Evolutionary conservation across 495 filamentous ascomycete genomes (phyloP), one percentile per base, ranked within the genome.

Genomic region (Penicillium bovifimosum): DNA sequence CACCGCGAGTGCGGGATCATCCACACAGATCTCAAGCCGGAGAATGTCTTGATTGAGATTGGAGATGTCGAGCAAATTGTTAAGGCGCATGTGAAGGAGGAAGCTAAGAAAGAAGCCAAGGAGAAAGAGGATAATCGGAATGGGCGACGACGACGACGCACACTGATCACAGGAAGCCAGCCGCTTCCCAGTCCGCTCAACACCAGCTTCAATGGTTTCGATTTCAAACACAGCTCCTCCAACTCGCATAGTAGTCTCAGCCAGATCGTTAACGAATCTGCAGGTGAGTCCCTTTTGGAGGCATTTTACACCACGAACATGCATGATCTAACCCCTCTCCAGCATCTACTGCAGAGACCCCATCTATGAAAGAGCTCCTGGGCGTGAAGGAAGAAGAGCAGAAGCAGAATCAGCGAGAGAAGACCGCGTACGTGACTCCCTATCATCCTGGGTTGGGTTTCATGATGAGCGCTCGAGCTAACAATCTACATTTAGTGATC

Each of bases 1-100:
- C 93, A 98, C 60, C 84, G 93, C 42, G 93, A 98, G 71, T 98
- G 93, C 74, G 95, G 95, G 54, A 98, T 98, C 69, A 97, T 98
- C 58, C 93, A 98, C 70, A 98, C 93, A 6, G 93, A 98, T 70
- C 71, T 98, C 55, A 98, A 98, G 68, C 93, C 93, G 34, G 93
- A 98, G 63, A 98, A 98, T 66, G 93, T 98, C 27, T 74, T 98
- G 61, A 97, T 99, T 67, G 93, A 99, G 76, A 96, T 99, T 62
- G 93, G 95, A 40, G 93, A 99, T 59, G 93, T 99, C 35, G 95
- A 99, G 75, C 80, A 86, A 69, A 97, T 96, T 49, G 93, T 98
- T 35, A 88, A 96, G 74, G 87, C 88, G 18, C 91, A 95, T 59
- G 95, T 98, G 16, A 89, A 95, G 73, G 89, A 84, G 48, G 87